Percentiles rank a stretch among this genome's conserved stretches.
Conservation (phyloP, 169 alveolate species). For the Eimeria acervulina region DNA sequence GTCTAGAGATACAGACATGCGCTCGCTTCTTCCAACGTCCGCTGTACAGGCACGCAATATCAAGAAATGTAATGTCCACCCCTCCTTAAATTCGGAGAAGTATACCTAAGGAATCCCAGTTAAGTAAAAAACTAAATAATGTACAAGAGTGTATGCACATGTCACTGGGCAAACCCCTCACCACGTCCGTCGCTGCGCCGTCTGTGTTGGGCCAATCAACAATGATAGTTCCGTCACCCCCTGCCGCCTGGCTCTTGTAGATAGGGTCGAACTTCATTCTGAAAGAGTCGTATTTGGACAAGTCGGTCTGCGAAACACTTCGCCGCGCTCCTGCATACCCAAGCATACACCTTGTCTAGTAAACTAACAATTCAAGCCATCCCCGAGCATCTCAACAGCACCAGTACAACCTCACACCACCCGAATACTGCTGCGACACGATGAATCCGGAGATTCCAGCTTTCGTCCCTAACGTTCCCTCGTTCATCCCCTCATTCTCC, state of each 20-base stretch:
- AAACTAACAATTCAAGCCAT: too few relatives aligned
- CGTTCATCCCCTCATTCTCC: neutral
- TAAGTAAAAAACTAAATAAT: neutral
- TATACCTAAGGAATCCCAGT: neutral
- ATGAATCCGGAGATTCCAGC: neutral
- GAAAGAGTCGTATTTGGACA: constrained; percentile 97
- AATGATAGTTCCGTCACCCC: constrained; percentile 85
- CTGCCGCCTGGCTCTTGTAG: constrained; percentile 96
- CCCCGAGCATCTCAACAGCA: neutral
- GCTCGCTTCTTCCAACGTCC: neutral
- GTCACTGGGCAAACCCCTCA: neutral
- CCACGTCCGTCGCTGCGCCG: constrained; percentile 56
- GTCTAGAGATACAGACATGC: neutral
- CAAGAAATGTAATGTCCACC: too few relatives aligned
- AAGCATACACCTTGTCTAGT: neutral
- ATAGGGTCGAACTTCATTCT: constrained; percentile 99
- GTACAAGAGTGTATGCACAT: neutral
- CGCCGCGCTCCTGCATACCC: constrained; percentile 96
- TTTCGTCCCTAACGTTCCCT: neutral
- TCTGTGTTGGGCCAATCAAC: constrained; percentile 85
- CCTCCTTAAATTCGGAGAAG: neutral
- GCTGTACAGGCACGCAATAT: neutral
- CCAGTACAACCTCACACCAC: neutral
- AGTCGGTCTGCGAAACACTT: constrained; percentile 96
- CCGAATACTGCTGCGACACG: neutral